Evolutionary conservation across 441 rosid genomes (phyloP), one percentile per base, ranked within the genome.

Genomic region (Daphne laureola): DNA sequence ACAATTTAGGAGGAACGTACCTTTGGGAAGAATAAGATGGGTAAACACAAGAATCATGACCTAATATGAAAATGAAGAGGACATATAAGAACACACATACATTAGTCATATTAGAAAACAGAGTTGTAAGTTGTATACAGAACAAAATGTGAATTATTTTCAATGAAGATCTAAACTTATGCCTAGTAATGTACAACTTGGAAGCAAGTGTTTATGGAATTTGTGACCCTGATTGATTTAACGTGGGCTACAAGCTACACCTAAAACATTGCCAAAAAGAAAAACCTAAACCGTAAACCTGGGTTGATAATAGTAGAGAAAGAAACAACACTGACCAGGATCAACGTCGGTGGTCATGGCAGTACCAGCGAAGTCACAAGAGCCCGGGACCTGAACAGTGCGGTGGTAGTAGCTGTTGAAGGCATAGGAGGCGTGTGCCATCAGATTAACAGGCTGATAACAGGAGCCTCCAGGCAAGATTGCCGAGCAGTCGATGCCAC

Each of bases 1-100:
- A 11, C 8, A 49, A 49, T 31, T 8, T 14, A 44, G n/a, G 11
- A 35, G 1, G 12, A 2, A 49, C 13, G 12, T 75, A 91, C 98
- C 98, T 77, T 31, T 57, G 40, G 63, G 95, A 88, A 55, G 38
- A 31, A 31, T 31, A 31, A 31, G 84, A 73, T 48, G 96, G 96
- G 59, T 88, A 91, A 56, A 84, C 80, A 50, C 98, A 91, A 55
- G 98, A 86, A 70, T 95, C 98, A 67, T 86, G 88, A 66, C 98
- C 98, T 91, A 52, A 62, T 51, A 54, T 51, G 8, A 27, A 42
- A 23, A 50, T 51, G 25, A 14, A 43, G n/a, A 25, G 41, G 13
- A 38, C 15, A 40, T 41, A 36, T 3, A 51, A 17, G 59, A 50
- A 17, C 2, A 25, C 42, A 49, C 5, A 13, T 43, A 42, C 25